phyloP scores from a whole-genome alignment of 2,329 filamentous ascomycete species.

The Colletotrichum sp. region DNA sequence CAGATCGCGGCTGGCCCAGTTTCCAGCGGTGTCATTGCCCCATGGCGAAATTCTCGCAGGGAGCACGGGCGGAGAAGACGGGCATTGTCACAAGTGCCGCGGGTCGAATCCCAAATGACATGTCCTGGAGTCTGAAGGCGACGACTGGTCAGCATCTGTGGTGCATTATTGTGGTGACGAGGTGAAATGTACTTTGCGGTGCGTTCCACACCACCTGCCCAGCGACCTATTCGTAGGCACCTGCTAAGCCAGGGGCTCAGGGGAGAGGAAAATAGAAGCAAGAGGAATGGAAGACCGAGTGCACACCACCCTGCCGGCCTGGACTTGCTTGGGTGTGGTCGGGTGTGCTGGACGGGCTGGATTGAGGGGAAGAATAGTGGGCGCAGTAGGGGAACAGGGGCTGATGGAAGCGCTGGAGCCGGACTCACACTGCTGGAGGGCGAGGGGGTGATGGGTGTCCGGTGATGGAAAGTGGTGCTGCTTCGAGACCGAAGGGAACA shows the following conservation, averaged over 20 bases:
- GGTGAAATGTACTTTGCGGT: background rate
- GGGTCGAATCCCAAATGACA: background rate
- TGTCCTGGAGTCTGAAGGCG: background rate
- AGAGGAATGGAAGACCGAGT: background rate
- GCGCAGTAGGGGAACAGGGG: background rate
- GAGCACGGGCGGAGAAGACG: background rate
- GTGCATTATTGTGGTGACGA: background rate
- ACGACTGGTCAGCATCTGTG: background rate
- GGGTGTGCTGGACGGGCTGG: background rate
- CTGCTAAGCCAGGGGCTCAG: background rate
- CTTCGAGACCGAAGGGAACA: background rate
- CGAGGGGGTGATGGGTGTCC: background rate
- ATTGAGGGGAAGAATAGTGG: background rate
- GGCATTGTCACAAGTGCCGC: background rate
- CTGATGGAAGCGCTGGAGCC: slow-evolving; percentile 1
- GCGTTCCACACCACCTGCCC: background rate
- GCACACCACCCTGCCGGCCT: background rate
- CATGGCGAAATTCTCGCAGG: background rate
- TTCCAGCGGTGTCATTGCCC: background rate
- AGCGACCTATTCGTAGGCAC: background rate
- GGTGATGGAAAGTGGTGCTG: background rate
- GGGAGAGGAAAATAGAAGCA: background rate
- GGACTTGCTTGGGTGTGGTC: background rate
- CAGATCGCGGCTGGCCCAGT: background rate
- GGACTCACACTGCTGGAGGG: background rate